These are phyloP conservation scores for Triticum urartu DNA, from an alignment of 176 grass and related monocot species.

Conservation along the genomic window DNA sequence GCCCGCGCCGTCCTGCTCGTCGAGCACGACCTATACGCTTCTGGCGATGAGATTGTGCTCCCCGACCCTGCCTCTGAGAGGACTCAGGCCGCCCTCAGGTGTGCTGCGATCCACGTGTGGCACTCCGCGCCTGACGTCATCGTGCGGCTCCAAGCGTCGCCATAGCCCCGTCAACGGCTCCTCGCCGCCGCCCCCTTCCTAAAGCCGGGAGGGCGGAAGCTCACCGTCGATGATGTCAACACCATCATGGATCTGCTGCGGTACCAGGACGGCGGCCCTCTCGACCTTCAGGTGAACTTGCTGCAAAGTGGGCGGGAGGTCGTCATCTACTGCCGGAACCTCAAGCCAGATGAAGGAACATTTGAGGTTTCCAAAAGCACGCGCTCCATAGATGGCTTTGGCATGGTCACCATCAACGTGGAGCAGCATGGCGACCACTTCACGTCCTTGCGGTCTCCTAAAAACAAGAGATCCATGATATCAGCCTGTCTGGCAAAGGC, in stretches of 20 bases:
- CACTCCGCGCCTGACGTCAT: background rate
- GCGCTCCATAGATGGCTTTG: background rate
- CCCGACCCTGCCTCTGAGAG: background rate
- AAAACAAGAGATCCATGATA: background rate
- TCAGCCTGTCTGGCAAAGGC: background rate
- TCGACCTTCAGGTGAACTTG: background rate
- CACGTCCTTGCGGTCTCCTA: background rate
- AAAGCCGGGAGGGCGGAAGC: background rate
- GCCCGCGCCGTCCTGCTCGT: background rate
- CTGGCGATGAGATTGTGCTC: background rate
- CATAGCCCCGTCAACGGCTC: background rate
- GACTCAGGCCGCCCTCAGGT: background rate
- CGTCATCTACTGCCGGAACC: background rate
- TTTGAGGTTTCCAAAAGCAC: background rate
- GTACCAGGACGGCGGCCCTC: background rate
- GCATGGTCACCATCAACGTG: background rate
- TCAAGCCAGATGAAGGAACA: background rate
- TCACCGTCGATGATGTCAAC: background rate
- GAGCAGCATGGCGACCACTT: background rate
- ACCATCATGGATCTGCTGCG: background rate
- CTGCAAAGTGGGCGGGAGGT: background rate
- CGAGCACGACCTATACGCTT: background rate
- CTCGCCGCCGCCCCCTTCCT: background rate
- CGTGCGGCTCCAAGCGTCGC: background rate
- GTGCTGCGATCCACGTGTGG: background rate